A percentile compares a stretch with the other conserved stretches of the same genome.
Evolutionary conservation across 2,329 filamentous ascomycete genomes (phyloP).

Genomic region (Claviceps lovelessii): DNA sequence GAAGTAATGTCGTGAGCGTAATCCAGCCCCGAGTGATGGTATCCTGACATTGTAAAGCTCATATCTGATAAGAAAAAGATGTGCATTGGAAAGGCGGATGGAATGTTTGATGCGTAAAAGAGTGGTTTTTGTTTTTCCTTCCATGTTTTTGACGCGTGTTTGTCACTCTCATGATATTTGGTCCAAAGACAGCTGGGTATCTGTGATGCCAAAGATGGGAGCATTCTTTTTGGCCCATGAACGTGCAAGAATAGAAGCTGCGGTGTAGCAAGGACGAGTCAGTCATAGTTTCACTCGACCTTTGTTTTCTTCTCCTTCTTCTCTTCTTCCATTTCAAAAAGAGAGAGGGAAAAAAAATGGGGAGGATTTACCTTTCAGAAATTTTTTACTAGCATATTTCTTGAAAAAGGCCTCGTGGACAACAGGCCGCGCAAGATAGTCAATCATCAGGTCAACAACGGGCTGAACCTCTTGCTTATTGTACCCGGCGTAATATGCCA

Average conservation of each 20-base stretch:
- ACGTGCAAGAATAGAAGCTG: slow-evolving; percentile 81
- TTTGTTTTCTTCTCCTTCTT: background rate
- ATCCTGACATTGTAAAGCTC: slow-evolving; percentile 8
- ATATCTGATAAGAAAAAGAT: slow-evolving; percentile 12
- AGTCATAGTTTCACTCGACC: background rate
- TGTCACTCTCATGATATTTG: slow-evolving; percentile 23
- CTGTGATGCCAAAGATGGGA: slow-evolving; percentile 37
- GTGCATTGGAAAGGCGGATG: slow-evolving; percentile 3
- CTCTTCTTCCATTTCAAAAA: no score
- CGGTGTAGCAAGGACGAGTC: slow-evolving; percentile 6
- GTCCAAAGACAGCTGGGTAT: slow-evolving; percentile 35
- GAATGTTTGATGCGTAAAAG: background rate
- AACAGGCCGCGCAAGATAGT: slow-evolving; percentile 84
- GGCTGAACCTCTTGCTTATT: slow-evolving; percentile 85
- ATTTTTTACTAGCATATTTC: slow-evolving; percentile 99
- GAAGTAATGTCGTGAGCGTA: slow-evolving; percentile 12
- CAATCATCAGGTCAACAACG: slow-evolving; percentile 86
- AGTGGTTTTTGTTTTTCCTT: background rate
- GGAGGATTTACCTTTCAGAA: slow-evolving; percentile 72
- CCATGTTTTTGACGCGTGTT: no score
- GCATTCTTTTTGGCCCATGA: slow-evolving; percentile 84
- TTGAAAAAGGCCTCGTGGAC: slow-evolving; percentile 97
- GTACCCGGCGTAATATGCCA: slow-evolving; percentile 87
- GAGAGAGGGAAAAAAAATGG: background rate
- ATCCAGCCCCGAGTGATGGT: slow-evolving; percentile 16